phyloP scores from a whole-genome alignment of 176 grass and related monocot genomes.

The Rhynchospora breviuscula region DNA sequence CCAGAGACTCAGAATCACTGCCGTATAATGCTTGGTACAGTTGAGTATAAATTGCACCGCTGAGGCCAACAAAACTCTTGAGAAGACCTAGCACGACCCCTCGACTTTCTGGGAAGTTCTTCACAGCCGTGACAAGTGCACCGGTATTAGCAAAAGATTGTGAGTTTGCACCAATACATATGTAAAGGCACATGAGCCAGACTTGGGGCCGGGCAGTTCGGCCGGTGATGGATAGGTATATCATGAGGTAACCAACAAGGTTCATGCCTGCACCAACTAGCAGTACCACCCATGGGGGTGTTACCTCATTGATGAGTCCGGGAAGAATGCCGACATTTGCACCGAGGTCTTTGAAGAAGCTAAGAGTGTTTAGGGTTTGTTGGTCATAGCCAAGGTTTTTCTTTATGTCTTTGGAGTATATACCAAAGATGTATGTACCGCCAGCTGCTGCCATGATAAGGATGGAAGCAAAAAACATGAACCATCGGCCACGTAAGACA shows the following conservation, averaged over 20 bases:
- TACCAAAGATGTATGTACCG: constrained; percentile 68
- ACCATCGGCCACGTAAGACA: constrained; percentile 57
- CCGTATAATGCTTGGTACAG: constrained; percentile 68
- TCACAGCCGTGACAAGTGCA: constrained; percentile 57
- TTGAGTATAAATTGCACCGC: constrained; percentile 86
- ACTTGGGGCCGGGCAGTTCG: constrained; percentile 31
- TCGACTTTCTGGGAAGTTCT: constrained; percentile 69
- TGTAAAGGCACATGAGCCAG: constrained; percentile 79
- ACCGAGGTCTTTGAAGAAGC: constrained; percentile 92
- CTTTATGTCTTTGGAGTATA: constrained; percentile 76
- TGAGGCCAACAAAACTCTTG: constrained; percentile 79
- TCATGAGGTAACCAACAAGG: constrained; percentile 70
- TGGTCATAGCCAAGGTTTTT: constrained; percentile 66
- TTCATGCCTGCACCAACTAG: constrained; percentile 61
- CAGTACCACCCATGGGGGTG: constrained; percentile 61
- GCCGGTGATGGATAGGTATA: constrained; percentile 59
- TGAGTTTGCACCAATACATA: constrained; percentile 64
- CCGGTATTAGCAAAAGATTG: constrained; percentile 80
- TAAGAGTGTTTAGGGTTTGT: constrained; percentile 70
- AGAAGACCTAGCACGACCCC: constrained; percentile 64
- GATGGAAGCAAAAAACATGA: constrained; percentile 72
- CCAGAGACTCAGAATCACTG: constrained; percentile 41
- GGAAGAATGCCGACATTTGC: constrained; percentile 70
- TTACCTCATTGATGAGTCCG: constrained; percentile 55
- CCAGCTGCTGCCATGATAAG: constrained; percentile 65